phyloP scores from a whole-genome alignment of 169 alveolate species.

The Eimeria maxima region DNA sequence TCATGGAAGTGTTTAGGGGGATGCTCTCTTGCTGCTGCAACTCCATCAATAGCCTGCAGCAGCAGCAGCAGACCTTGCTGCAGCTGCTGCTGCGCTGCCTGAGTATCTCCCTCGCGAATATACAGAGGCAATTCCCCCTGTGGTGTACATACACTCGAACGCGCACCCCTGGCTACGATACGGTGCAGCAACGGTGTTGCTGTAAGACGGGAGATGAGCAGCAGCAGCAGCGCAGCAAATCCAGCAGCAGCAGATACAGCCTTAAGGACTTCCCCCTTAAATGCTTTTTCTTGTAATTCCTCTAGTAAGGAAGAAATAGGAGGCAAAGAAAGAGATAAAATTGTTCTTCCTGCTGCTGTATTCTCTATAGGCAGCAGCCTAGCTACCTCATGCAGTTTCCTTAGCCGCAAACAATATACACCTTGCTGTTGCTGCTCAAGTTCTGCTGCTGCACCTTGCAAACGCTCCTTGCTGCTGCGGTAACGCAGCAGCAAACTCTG shows the following conservation, averaged over 20 bases:
- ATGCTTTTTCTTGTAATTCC: neutral
- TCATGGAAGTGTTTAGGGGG: neutral
- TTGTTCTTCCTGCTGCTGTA: conserved; percentile 20
- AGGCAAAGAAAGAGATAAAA: conserved; percentile 26
- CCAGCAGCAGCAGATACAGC: conserved; percentile 42
- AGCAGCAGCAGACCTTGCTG: conserved; percentile 46
- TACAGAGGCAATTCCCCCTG: conserved; percentile 49
- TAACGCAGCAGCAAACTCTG: conserved; percentile 65
- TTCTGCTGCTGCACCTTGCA: conserved; percentile 61
- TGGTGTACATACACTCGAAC: conserved; percentile 64
- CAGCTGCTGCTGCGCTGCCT: conserved; percentile 55
- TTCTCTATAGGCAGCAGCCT: conserved; percentile 48
- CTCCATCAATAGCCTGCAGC: conserved; percentile 50
- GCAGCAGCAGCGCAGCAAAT: conserved; percentile 45
- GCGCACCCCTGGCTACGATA: conserved; percentile 16
- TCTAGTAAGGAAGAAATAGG: neutral
- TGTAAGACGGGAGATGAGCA: conserved; percentile 44
- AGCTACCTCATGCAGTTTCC: conserved; percentile 54
- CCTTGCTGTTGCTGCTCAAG: conserved; percentile 71
- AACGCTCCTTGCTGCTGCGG: conserved; percentile 55
- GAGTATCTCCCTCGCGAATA: conserved; percentile 24
- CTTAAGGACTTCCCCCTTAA: neutral
- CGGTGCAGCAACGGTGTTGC: conserved; percentile 18
- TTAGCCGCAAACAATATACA: conserved; percentile 1
- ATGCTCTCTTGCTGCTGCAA: conserved; percentile 27